A percentile compares a stretch with the other conserved stretches of the same genome.
Conservation (phyloP, 108 stramenopile species). For the Seminavis robusta region DNA sequence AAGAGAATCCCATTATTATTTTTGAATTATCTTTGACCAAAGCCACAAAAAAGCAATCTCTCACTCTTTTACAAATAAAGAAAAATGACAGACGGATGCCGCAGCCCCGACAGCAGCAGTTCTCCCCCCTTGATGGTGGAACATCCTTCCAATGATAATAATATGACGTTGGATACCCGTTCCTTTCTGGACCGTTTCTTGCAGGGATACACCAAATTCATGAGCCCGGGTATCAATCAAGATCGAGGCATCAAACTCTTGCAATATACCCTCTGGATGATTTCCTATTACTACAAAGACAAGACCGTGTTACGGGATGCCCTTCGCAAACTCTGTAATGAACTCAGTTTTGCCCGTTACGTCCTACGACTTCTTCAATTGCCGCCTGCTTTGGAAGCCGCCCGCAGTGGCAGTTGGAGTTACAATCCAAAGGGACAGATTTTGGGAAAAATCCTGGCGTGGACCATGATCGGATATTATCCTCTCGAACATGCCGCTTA, state of each 20-base stretch:
- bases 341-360: constrained; percentile 64
- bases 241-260: constrained; percentile 68
- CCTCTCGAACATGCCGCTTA: constrained; percentile 76
- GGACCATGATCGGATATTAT: constrained; percentile 72
- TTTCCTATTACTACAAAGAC: constrained; percentile 41
- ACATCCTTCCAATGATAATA: too few relatives aligned
- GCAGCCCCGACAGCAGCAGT: too few relatives aligned
- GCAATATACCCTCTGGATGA: constrained; percentile 64
- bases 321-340: constrained; percentile 41
- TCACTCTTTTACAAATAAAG: too few relatives aligned
- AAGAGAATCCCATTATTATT: too few relatives aligned
- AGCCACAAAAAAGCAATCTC: too few relatives aligned
- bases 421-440: constrained; percentile 22
- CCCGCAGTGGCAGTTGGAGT: constrained; percentile 55
- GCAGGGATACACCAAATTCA: not conserved
- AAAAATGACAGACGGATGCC: too few relatives aligned
- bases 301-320: constrained; percentile 17
- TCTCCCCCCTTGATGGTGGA: too few relatives aligned
- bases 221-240: constrained; percentile 13
- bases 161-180: too few relatives aligned
- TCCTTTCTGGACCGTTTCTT: too few relatives aligned
- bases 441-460: constrained; percentile 63
- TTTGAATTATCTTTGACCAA: too few relatives aligned
- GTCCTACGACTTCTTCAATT: constrained; percentile 61
- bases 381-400: constrained; percentile 58